Conservation (phyloP, 176 grass and related monocot genomes). For the Aegilops tauschii region DNA sequence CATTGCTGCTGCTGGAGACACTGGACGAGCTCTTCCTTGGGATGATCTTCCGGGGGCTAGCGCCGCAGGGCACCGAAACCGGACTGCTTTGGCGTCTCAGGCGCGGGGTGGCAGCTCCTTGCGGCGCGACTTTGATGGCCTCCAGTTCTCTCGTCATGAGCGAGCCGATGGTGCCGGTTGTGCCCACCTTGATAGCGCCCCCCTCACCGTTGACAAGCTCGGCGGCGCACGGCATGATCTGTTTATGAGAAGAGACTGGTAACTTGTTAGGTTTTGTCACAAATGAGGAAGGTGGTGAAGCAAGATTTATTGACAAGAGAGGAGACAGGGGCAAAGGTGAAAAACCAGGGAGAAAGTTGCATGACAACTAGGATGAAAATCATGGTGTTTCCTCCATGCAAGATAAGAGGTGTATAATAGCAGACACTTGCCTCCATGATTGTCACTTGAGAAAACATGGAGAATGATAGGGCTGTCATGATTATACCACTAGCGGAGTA, state of each 20-base stretch:
- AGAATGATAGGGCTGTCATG: constrained; percentile 1
- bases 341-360: constrained; percentile 22
- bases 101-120: constrained; percentile 23
- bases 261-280: constrained; percentile 17
- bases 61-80: constrained; percentile 65
- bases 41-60: constrained; percentile 50
- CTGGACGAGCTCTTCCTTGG: constrained; percentile 42
- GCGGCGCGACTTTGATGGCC: constrained; percentile 45
- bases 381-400: constrained; percentile 31
- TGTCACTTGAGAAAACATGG: constrained; percentile 28
- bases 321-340: constrained; percentile 7
- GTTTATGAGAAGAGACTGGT: constrained; percentile 17
- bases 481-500: constrained; percentile 23
- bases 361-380: constrained; percentile 32
- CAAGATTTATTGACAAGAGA: neutral
- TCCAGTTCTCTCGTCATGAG: constrained; percentile 83
- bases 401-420: constrained; percentile 13
- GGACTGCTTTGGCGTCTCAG: constrained; percentile 58
- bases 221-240: constrained; percentile 52
- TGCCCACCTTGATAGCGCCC: constrained; percentile 55
- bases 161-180: constrained; percentile 79
- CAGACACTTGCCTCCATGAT: constrained; percentile 37
- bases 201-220: constrained; percentile 43
- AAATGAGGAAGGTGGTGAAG: neutral
- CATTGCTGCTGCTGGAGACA: constrained; percentile 27